Conservation (phyloP, 139 green algal species). For the Chlamydomonas incerta region DNA sequence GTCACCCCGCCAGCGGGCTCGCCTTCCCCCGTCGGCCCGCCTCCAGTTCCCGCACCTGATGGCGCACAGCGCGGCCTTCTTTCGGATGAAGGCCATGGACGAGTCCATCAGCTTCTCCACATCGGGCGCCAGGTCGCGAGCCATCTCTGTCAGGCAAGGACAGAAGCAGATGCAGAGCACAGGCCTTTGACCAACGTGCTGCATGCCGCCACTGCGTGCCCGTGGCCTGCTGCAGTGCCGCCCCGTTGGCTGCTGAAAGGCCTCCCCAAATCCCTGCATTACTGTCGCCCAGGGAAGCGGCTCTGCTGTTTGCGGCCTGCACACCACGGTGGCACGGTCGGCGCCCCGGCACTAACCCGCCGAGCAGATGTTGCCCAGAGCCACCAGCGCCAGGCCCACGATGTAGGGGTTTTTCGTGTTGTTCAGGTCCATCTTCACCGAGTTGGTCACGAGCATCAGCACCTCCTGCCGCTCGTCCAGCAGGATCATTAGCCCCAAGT, state of each 20-base stretch:
- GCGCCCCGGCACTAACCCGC: conserved; percentile 47
- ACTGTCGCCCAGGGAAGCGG: no score
- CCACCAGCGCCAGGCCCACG: conserved; percentile 91
- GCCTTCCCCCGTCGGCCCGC: no score
- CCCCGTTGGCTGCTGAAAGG: no score
- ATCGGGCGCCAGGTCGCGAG: conserved; percentile 94
- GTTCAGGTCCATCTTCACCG: conserved; percentile 95
- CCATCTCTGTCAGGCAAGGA: conserved; percentile 86
- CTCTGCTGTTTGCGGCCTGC: no score
- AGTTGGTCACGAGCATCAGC: conserved; percentile 99
- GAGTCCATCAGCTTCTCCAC: conserved; percentile 87
- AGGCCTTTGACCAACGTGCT: no score
- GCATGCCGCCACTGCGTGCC: no score
- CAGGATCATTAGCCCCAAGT: conserved; percentile 97
- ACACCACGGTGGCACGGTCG: no score
- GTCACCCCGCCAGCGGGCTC: no score
- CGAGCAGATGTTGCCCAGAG: conserved; percentile 97
- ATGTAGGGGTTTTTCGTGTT: conserved; percentile 87
- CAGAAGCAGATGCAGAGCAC: no score
- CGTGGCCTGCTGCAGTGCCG: no score
- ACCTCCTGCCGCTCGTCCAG: conserved; percentile 98
- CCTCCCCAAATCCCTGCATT: no score
- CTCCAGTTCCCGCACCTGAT: conserved; percentile 72
- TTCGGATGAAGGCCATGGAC: conserved; percentile 89
- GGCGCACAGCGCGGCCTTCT: conserved; percentile 95